Base-by-base conservation (phyloP, 2,329 filamentous ascomycete genomes). In the Parastagonospora nodorum region DNA sequence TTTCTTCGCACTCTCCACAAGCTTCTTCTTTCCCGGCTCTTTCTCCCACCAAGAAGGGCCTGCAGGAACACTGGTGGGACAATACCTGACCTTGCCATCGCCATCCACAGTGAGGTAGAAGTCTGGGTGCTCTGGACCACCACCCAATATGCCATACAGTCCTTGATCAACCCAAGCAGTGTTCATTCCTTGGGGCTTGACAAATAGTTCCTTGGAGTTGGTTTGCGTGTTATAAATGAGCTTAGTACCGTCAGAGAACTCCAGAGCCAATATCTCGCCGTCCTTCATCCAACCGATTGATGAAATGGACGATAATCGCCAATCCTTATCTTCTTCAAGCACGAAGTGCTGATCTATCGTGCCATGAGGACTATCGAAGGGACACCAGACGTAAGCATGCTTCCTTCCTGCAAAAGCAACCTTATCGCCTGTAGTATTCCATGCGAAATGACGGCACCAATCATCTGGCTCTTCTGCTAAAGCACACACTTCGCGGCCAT, bases 201-300 rank as follows among this genome's bases (percentile, higher is more conserved):
- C 54, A 31, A 68, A 67, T 7, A 68, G 33, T 47, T 70, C 65
- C 40, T 71, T 69, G 3, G 54, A 33, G 32, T 69, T 69, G 8
- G 42, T 59, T 8, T 58, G 31, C 1, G 45, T 53, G 24, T 69
- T 54, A 45, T 67, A 71, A 2, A 69, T 47, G 1, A 70, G 40
- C 2, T 44, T 58, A 0, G 60, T 60, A 4, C 67, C 61, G 4
- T 69, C 66, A 2, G 45, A 50, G 10, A 57, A 54, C 7, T 51
- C 16, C 4, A 71, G 15, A 14, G 39, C 46, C 1, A 71, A 40
- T 8, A 59, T 42, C 9, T 51, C 44, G 7, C 60, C 65, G 27
- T 60, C 29, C 2, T 57, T 51, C 42, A 64, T 47, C 67, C 66
- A 69, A 1, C 35, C 8, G 12, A 65, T 46, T 11, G 12, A 19